phyloP scores from a whole-genome alignment of 108 stramenopile species.

The Pseudonitzschia multiseries region DNA sequence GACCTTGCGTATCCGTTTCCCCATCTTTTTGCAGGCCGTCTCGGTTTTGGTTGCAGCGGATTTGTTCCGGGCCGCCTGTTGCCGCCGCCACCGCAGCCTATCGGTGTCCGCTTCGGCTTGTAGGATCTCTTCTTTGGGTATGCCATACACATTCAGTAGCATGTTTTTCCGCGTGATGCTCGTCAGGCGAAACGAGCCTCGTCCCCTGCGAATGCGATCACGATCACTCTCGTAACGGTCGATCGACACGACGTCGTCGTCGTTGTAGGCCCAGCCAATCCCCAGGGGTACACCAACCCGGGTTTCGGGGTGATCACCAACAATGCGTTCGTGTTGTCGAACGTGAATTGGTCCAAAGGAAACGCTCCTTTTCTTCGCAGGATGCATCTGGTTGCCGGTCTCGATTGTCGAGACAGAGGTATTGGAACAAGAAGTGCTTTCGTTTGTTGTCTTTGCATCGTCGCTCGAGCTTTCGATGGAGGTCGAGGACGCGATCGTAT shows the following conservation, averaged over 20 bases:
- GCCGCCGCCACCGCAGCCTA: constrained; percentile 27
- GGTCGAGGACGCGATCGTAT: neutral
- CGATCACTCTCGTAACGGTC: constrained; percentile 54
- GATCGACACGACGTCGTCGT: constrained; percentile 30
- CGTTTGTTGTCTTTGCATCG: neutral
- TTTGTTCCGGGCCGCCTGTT: constrained; percentile 18
- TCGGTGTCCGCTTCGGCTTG: constrained; percentile 44
- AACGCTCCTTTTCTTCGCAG: constrained; percentile 3
- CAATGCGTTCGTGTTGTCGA: constrained; percentile 52
- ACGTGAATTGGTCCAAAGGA: constrained; percentile 40
- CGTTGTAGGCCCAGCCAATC: constrained; percentile 57
- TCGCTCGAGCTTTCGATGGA: neutral
- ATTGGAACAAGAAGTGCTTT: no score
- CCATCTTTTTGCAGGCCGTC: constrained; percentile 9
- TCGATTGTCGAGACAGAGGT: no score
- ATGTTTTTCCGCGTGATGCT: constrained; percentile 52
- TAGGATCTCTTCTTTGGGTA: constrained; percentile 42
- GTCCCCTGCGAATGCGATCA: constrained; percentile 31
- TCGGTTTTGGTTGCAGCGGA: constrained; percentile 25
- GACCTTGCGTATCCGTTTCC: constrained; percentile 1
- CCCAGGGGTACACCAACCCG: constrained; percentile 56
- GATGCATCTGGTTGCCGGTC: neutral
- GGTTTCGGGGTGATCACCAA: constrained; percentile 59
- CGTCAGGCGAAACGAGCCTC: constrained; percentile 23
- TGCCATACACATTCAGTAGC: constrained; percentile 38